A percentile compares a stretch with the other conserved stretches of the same genome.
phyloP scores from a whole-genome alignment of 495 filamentous ascomycete genomes.

The Chaetomium cochliodes region DNA sequence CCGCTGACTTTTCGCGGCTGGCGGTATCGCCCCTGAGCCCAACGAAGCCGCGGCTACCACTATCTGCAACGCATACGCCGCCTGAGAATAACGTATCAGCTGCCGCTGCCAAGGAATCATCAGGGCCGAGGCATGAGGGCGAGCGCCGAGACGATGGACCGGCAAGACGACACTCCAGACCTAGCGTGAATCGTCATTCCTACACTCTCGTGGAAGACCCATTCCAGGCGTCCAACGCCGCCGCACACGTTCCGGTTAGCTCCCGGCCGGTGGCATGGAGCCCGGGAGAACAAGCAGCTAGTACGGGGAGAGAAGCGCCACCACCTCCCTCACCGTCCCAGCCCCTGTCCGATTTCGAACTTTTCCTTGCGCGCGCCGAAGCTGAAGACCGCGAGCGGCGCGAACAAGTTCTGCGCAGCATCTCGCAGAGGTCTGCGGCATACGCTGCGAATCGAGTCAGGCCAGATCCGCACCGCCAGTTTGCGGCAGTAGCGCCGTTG shows the following conservation, averaged over 20 bases:
- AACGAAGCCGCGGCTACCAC: not conserved
- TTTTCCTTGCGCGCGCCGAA: conserved; percentile 34
- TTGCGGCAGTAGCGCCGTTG: conserved; percentile 5
- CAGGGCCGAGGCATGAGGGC: not conserved
- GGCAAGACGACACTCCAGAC: not conserved
- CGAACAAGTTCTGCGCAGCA: conserved; percentile 19
- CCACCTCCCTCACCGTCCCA: not conserved
- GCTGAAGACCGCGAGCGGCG: conserved; percentile 28
- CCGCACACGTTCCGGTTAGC: conserved; percentile 8
- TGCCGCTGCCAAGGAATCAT: not conserved
- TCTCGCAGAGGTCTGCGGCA: conserved; percentile 19
- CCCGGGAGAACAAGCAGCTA: not conserved
- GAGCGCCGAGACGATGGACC: not conserved
- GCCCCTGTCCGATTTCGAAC: conserved; percentile 29
- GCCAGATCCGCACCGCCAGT: conserved; percentile 31
- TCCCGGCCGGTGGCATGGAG: not conserved
- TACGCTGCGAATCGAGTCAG: conserved; percentile 9
- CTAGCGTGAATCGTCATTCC: not conserved
- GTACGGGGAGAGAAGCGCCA: not conserved
- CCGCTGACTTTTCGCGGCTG: conserved; percentile 33
- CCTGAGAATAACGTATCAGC: conserved; percentile 5
- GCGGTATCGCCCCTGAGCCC: conserved; percentile 17
- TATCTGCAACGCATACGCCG: conserved; percentile 13
- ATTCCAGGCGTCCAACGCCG: not conserved
- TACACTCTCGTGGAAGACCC: conserved; percentile 17